Conservation (phyloP, 2,329 filamentous ascomycete species). For the Pseudogymnoascus sp. region DNA sequence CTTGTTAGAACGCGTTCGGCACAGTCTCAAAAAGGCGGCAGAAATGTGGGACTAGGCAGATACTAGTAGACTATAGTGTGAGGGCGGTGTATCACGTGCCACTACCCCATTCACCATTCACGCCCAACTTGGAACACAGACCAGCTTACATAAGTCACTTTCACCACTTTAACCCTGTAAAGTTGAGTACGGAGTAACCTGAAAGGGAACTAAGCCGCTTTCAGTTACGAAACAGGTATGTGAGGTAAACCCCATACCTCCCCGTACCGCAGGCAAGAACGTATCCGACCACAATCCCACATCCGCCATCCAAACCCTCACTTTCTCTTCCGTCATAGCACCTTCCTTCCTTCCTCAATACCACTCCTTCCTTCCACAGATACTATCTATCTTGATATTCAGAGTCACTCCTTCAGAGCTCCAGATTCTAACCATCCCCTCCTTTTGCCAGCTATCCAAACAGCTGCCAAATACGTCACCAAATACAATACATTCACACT, state of each 20-base stretch:
- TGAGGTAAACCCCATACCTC: conserved; percentile 7
- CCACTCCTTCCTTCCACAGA: conserved; percentile 25
- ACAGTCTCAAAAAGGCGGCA: neutral
- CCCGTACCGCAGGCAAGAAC: conserved; percentile 3
- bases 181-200: conserved; percentile 1
- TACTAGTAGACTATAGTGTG: neutral
- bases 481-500: neutral
- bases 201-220: neutral
- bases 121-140: neutral
- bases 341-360: conserved; percentile 30
- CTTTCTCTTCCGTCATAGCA: conserved; percentile 25
- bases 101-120: conserved; percentile 1
- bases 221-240: conserved; percentile 4
- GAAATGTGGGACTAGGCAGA: conserved; percentile 2
- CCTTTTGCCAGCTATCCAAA: conserved; percentile 18
- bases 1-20: conserved; percentile 1
- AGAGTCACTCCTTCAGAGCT: conserved; percentile 9
- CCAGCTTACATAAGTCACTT: neutral
- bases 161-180: neutral
- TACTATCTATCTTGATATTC: conserved; percentile 16
- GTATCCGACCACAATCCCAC: conserved; percentile 7
- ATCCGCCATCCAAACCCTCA: conserved; percentile 3
- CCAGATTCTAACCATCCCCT: conserved; percentile 19
- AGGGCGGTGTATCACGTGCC: conserved; percentile 1
- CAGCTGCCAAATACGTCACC: conserved; percentile 9